Evolutionary conservation across 2,329 filamentous ascomycete species (phyloP), one percentile per base, ranked within the genome.

Genomic region (Cladophialophora yegresii): DNA sequence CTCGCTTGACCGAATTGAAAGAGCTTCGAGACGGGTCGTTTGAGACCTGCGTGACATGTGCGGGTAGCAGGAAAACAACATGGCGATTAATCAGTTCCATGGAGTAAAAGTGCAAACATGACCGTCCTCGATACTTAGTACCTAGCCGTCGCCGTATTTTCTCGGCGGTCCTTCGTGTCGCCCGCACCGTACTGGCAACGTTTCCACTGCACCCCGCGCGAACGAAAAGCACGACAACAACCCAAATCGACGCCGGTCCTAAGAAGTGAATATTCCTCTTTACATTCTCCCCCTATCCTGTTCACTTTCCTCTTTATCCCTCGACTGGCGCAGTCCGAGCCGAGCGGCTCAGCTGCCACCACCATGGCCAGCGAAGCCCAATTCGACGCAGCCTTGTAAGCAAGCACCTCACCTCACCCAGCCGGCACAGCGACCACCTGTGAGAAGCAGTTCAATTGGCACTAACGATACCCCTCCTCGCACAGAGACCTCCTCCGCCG

Each of bases 401-500:
- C 76, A 36, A 32, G 54, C 56, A 60, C 13, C n/a, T 28, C 26
- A 28, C 26, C 26, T 28, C 26, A 28, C 3, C 26, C 26, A 3
- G 6, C 26, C 26, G 13, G 16, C 13, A 7, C 32, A 49, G n/a
- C 32, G 16, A 8, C 10, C 16, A n/a, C 49, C 22, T 9, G 7
- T 13, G 6, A 51, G 20, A 51, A 23, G 26, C 7, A 36, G n/a
- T 32, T 26, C 7, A 36, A 12, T 32, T 26, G 22, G 28, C 33
- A 22, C 47, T 8, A 51, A 30, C n/a, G 22, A 28, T 6, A 58
- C 16, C 5, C 64, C 62, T n/a, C 51, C 62, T 69, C 36, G 6
- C 26, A 28, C 77, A 98, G 95, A 75, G 95, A 99, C 83, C 93
- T 99, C 76, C 93, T 99, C 79, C 93, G 95, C 73, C 95, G 95